Base-by-base conservation (phyloP, 257 asterid genomes). In the Penstemon newberryi region DNA sequence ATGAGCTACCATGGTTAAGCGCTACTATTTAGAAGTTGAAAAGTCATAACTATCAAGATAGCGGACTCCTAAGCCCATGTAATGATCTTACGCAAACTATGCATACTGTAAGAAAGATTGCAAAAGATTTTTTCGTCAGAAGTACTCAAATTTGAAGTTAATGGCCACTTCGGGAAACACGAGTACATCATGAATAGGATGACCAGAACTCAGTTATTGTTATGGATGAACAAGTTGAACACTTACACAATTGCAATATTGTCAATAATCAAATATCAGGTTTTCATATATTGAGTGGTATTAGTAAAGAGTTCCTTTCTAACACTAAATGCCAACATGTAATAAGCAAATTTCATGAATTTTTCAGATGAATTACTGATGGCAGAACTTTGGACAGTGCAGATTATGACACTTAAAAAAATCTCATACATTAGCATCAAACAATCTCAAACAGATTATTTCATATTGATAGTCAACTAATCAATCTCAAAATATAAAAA, bases 151-250 rank as follows among this genome's bases (percentile, higher is more conserved):
- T n/a, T 45, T 2, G 61, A 49, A 69, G 64, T 19, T 47, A 47
- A 69, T 69, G 5, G 19, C 36, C 41, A 37, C 52, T 47, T 69
- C 13, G 43, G 56, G 42, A 67, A 43, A 55, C 56, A 60, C 10
- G 60, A 36, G 36, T 40, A 9, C 13, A 7, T 44, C 58, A 19
- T 60, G 33, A 67, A 15, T 55, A 60, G 6, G 54, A 53, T 54
- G 70, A 52, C 33, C 33, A 25, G 33, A 25, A 25, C 33, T 25
- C 33, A 25, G 33, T 25, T 25, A 25, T 25, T 25, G 33, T 25
- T 1, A 25, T 25, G 33, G 33, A 25, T 25, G 33, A 25, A 25
- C 33, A 25, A 25, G 33, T 25, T 25, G 33, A 25, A 25, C 33
- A 25, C 33, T 25, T 1, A 25, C 33, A 25, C 33, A 25, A 25